phyloP scores from a whole-genome alignment of 179 eudicot species.

The Patellifolia procumbens region DNA sequence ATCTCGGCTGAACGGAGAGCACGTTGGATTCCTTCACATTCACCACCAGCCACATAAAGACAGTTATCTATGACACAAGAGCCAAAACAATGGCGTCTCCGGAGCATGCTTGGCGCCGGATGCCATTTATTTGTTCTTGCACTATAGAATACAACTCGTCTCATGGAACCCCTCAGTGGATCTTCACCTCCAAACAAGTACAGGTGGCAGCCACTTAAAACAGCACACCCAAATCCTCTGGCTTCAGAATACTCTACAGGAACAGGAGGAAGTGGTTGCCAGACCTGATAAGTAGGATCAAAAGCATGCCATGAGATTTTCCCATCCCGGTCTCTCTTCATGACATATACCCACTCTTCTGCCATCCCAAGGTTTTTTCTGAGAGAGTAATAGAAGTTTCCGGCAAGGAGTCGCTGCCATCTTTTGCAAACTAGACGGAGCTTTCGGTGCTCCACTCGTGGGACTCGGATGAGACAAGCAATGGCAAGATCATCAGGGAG shows the following conservation, averaged over 20 bases:
- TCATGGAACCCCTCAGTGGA: slow-evolving; percentile 84
- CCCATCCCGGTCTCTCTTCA: slow-evolving; percentile 93
- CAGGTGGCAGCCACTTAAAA: slow-evolving; percentile 86
- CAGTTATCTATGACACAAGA: slow-evolving; percentile 91
- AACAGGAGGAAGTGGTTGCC: slow-evolving; percentile 97
- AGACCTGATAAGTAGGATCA: slow-evolving; percentile 83
- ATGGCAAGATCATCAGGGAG: slow-evolving; percentile 97
- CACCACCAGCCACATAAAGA: slow-evolving; percentile 94
- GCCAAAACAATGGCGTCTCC: slow-evolving; percentile 89
- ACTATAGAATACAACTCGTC: slow-evolving; percentile 82
- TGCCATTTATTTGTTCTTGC: slow-evolving; percentile 98
- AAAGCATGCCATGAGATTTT: slow-evolving; percentile 94
- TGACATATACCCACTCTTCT: slow-evolving; percentile 94
- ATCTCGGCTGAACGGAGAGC: slow-evolving; percentile 88
- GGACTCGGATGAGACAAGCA: slow-evolving; percentile 93
- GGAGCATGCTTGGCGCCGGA: slow-evolving; percentile 84
- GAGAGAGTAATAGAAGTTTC: slow-evolving; percentile 81
- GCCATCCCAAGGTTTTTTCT: slow-evolving; percentile 82
- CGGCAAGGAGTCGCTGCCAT: slow-evolving; percentile 79
- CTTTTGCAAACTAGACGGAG: slow-evolving; percentile 92
- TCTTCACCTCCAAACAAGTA: slow-evolving; percentile 93
- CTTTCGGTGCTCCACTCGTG: slow-evolving; percentile 82
- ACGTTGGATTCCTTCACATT: slow-evolving; percentile 86
- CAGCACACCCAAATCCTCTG: slow-evolving; percentile 96
- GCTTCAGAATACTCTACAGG: slow-evolving; percentile 84